Percentiles rank a stretch among this genome's conserved stretches.
phyloP scores from a whole-genome alignment of 164 flowering plant species.

The Litsea cubeba region DNA sequence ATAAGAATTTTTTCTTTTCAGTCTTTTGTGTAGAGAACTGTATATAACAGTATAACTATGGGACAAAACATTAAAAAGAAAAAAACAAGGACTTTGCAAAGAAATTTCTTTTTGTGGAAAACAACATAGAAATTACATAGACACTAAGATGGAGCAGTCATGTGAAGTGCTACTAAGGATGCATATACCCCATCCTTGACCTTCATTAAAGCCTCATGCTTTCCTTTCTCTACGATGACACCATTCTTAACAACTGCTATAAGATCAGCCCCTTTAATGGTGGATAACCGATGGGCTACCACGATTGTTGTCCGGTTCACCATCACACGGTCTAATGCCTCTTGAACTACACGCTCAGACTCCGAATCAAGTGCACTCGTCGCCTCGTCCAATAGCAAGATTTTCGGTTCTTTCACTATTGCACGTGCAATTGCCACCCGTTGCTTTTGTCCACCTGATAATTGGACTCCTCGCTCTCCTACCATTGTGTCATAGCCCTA shows the following conservation, averaged over 20 bases:
- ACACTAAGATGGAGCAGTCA: conserved; percentile 10
- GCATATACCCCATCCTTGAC: conserved; percentile 58
- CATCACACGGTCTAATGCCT: conserved; percentile 65
- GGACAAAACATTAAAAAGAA: no score
- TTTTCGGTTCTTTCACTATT: conserved; percentile 63
- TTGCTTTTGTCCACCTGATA: conserved; percentile 86
- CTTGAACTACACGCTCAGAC: conserved; percentile 73
- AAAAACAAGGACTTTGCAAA: not conserved
- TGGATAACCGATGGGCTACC: conserved; percentile 75
- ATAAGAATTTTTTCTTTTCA: no score
- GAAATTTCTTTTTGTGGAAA: not conserved
- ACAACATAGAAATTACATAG: not conserved
- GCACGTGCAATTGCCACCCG: conserved; percentile 84
- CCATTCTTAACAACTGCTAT: conserved; percentile 77
- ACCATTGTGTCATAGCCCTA: conserved; percentile 76
- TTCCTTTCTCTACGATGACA: conserved; percentile 69
- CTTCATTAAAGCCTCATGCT: conserved; percentile 47
- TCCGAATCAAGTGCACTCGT: conserved; percentile 80
- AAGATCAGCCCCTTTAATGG: conserved; percentile 61
- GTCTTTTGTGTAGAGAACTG: not conserved
- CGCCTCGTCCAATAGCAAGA: conserved; percentile 68
- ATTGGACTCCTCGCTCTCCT: conserved; percentile 75
- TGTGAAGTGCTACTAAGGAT: conserved; percentile 61
- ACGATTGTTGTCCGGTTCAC: conserved; percentile 69
- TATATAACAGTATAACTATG: not conserved